Percentiles rank a stretch among this genome's conserved stretches.
phyloP scores from a whole-genome alignment of 139 green algal genomes.

The Volvox africanus region DNA sequence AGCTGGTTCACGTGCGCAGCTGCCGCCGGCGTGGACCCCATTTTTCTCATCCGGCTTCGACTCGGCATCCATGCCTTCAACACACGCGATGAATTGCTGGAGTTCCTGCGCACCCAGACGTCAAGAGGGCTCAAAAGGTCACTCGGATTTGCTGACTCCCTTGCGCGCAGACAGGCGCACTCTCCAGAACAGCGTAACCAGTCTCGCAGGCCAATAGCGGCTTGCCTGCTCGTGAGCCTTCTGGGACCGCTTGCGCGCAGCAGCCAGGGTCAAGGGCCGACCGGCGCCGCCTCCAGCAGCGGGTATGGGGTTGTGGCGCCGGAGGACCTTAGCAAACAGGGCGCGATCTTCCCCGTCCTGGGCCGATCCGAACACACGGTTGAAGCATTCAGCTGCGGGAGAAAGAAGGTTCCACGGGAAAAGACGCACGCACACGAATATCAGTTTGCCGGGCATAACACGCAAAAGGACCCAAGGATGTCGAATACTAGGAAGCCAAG shows the following conservation, averaged over 20 bases:
- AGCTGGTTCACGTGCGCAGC: too few relatives aligned
- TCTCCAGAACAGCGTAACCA: too few relatives aligned
- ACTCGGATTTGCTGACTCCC: not conserved
- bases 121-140: not conserved
- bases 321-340: not conserved
- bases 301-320: not conserved
- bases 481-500: not conserved
- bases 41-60: not conserved
- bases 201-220: too few relatives aligned
- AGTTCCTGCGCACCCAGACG: slow-evolving; percentile 13
- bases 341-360: not conserved
- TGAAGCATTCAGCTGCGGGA: slow-evolving; percentile 40
- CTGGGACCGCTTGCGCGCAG: slow-evolving; percentile 52
- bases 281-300: not conserved
- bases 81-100: not conserved
- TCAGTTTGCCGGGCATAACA: not conserved
- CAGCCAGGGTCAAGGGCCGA: slow-evolving; percentile 39
- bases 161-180: too few relatives aligned
- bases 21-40: not conserved
- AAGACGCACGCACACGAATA: not conserved
- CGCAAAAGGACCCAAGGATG: not conserved
- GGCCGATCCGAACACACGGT: slow-evolving; percentile 9
- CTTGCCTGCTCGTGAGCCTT: slow-evolving; percentile 37
- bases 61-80: not conserved
- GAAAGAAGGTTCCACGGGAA: too few relatives aligned